phyloP scores from a whole-genome alignment of 164 flowering plant species.

The Vitis cinerea region DNA sequence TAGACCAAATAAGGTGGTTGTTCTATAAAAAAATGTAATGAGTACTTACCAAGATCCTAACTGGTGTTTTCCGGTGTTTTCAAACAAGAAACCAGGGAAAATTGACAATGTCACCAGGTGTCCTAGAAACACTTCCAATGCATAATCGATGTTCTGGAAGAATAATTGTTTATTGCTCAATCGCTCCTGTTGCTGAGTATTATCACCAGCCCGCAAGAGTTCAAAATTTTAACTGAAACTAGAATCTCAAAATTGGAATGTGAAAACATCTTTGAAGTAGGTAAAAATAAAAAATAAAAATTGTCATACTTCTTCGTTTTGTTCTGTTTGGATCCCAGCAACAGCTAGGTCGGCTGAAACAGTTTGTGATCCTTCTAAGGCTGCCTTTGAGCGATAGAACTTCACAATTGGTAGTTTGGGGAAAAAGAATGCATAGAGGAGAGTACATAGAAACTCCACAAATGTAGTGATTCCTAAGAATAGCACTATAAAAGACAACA shows the following conservation, averaged over 20 bases:
- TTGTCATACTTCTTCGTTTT: too few species aligned
- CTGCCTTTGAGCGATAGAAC: slow-evolving; percentile 52
- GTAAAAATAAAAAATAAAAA: too few species aligned
- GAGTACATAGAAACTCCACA: slow-evolving; percentile 38
- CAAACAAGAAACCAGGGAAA: slow-evolving; percentile 26
- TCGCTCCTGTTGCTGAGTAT: slow-evolving; percentile 11
- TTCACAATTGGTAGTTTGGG: slow-evolving; percentile 56
- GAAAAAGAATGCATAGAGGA: slow-evolving; percentile 44
- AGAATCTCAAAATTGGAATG: too few species aligned
- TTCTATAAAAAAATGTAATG: too few species aligned
- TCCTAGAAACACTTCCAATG: slow-evolving; percentile 41
- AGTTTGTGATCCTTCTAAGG: slow-evolving; percentile 55
- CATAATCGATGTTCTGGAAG: slow-evolving; percentile 47
- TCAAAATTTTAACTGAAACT: too few species aligned
- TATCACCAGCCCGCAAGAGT: too few species aligned
- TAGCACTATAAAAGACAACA: slow-evolving; percentile 33
- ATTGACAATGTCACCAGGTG: slow-evolving; percentile 59
- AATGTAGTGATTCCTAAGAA: slow-evolving; percentile 43
- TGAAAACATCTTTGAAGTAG: too few species aligned
- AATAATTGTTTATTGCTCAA: slow-evolving; percentile 45
- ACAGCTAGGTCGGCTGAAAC: slow-evolving; percentile 58
- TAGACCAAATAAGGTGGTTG: too few species aligned
- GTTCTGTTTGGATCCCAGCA: slow-evolving; percentile 43
- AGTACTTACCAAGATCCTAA: slow-evolving; percentile 50
- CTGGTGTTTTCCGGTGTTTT: slow-evolving; percentile 37